Conservation (phyloP, 1,139 yeast species). For the Geotrichum reessii region DNA sequence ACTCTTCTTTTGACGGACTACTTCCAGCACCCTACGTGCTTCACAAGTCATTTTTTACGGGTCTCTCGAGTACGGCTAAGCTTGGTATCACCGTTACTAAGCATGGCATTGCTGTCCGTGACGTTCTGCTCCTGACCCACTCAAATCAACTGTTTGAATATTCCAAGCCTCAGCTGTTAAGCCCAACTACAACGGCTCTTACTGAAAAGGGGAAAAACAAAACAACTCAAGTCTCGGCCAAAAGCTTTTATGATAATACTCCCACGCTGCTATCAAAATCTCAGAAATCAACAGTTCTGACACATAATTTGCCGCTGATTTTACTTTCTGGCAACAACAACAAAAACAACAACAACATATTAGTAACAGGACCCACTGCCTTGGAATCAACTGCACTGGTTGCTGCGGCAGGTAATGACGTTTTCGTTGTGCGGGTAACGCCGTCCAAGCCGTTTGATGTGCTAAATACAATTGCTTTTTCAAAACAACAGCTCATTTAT, state of each 20-base stretch:
- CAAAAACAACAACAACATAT: not conserved
- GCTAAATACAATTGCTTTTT: conserved; percentile 56
- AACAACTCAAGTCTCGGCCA: conserved; percentile 48
- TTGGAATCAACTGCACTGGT: conserved; percentile 78
- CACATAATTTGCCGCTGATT: conserved; percentile 26
- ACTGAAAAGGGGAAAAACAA: conserved; percentile 46
- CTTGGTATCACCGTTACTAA: conserved; percentile 59
- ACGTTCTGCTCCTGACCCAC: conserved; percentile 52
- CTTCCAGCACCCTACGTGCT: conserved; percentile 44
- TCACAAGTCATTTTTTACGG: conserved; percentile 30
- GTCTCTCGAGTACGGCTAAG: conserved; percentile 37
- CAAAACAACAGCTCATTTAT: conserved; percentile 53
- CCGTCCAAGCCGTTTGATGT: conserved; percentile 85
- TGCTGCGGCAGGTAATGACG: conserved; percentile 58
- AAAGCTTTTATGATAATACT: conserved; percentile 62
- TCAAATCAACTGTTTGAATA: conserved; percentile 62
- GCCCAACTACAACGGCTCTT: conserved; percentile 22
- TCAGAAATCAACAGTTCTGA: conserved; percentile 37
- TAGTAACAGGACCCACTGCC: conserved; percentile 48
- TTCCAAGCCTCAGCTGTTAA: conserved; percentile 45
- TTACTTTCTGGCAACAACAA: not conserved
- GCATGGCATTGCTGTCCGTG: conserved; percentile 69
- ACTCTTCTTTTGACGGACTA: conserved; percentile 39
- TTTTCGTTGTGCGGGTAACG: conserved; percentile 69
- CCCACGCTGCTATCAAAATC: conserved; percentile 36